phyloP scores from a whole-genome alignment of 805 yeast species.

The Candida nanaspora region DNA sequence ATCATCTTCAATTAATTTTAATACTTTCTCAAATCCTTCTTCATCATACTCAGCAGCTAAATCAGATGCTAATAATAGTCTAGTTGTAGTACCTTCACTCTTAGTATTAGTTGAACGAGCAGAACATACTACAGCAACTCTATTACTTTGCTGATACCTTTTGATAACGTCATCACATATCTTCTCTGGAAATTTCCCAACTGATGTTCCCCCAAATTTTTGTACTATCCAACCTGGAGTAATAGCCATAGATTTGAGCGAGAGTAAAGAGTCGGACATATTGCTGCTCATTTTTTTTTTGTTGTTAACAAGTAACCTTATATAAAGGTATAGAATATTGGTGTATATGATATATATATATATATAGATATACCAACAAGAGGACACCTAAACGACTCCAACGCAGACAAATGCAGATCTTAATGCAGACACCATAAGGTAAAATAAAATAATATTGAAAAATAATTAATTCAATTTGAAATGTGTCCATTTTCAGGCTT shows the following conservation, averaged over 20 bases:
- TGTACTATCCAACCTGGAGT: constrained; percentile 66
- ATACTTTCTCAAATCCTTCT: constrained; percentile 39
- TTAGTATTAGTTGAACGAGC: constrained; percentile 90
- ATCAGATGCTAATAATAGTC: constrained; percentile 82
- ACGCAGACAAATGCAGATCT: too few relatives aligned
- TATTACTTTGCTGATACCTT: constrained; percentile 42
- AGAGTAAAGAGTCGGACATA: not conserved
- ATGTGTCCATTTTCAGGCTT: too few relatives aligned
- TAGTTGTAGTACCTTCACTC: constrained; percentile 90
- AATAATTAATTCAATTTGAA: too few relatives aligned
- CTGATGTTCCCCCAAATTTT: constrained; percentile 96
- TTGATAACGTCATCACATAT: constrained; percentile 82
- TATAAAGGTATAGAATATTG: too few relatives aligned
- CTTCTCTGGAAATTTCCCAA: constrained; percentile 85
- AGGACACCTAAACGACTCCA: too few relatives aligned
- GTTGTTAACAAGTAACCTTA: too few relatives aligned
- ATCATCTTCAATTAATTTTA: constrained; percentile 68
- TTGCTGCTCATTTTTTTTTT: not conserved
- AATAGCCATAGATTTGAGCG: constrained; percentile 1
- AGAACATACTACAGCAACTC: constrained; percentile 92
- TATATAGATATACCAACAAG: too few relatives aligned
- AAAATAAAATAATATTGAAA: too few relatives aligned
- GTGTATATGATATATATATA: too few relatives aligned
- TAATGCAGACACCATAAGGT: too few relatives aligned
- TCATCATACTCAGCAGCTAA: constrained; percentile 52